A percentile compares a stretch with the other conserved stretches of the same genome.
phyloP scores from a whole-genome alignment of 331 rosid genomes.

The Quercus tomentella region DNA sequence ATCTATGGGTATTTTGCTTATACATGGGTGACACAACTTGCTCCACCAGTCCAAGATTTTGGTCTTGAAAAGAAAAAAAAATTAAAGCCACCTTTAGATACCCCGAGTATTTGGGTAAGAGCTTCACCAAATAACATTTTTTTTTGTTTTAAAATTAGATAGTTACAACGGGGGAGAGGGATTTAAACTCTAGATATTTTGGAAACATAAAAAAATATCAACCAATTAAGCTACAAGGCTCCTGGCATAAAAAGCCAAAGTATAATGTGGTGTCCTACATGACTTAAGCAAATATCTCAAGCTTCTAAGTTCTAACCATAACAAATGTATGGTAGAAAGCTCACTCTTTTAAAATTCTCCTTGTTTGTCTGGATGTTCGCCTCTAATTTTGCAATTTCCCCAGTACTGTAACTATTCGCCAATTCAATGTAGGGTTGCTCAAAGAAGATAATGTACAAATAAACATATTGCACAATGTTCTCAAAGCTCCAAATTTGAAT shows the following conservation, averaged over 20 bases:
- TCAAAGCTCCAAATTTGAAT: background rate
- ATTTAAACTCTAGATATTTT: too few species aligned
- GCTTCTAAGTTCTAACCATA: conserved; percentile 4
- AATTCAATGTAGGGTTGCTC: conserved; percentile 68
- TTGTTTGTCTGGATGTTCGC: conserved; percentile 39
- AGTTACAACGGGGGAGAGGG: too few species aligned
- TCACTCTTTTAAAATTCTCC: conserved; percentile 61
- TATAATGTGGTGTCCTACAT: background rate
- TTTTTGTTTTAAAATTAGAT: too few species aligned
- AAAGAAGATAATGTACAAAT: background rate
- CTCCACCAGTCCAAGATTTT: conserved; percentile 73
- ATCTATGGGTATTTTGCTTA: conserved; percentile 80
- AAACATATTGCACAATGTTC: background rate
- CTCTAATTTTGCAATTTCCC: conserved; percentile 53
- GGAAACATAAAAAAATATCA: too few species aligned
- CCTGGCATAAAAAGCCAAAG: too few species aligned
- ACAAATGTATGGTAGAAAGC: conserved; percentile 20
- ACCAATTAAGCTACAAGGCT: too few species aligned
- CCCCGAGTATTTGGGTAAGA: background rate
- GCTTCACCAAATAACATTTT: background rate
- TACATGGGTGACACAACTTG: conserved; percentile 70
- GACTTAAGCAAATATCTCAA: background rate
- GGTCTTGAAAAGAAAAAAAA: conserved; percentile 41
- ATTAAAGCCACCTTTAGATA: conserved; percentile 9
- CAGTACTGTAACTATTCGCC: conserved; percentile 51